Evolutionary conservation across 768 basidiomycete genomes (phyloP), one percentile per base, ranked within the genome.

Genomic region (Rhodotorula babjevae): DNA sequence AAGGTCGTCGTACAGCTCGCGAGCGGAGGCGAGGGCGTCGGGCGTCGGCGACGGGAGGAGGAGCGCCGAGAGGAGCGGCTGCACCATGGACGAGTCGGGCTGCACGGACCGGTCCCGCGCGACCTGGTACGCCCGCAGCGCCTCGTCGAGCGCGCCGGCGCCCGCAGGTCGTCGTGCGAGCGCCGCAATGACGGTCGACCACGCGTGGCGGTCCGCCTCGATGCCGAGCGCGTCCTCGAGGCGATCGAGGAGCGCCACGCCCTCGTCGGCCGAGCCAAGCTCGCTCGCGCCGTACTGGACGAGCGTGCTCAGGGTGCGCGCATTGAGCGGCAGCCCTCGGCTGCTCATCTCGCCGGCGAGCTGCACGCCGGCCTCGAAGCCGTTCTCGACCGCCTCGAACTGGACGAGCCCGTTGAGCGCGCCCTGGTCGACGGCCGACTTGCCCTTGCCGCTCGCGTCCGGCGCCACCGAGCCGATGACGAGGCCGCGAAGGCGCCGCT

Each of bases 1-100:
- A 40, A 78, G 61, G 58, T 78, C 75, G 31, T 71, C 73, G 74
- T 77, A 77, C 36, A 75, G 69, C 7, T n/a, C 16, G 46, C 70
- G 74, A 42, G 63, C 69, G 21, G 44, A 42, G 23, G 31, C 31
- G 61, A 72, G 59, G 6, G 58, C 16, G 10, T 65, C 77, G 0
- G 61, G 29, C 3, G 64, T 31, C 0, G 63, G 52, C 0, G 50
- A 25, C 2, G 72, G 65, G 36, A 19, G 11, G 15, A 75, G 36
- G 40, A 74, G 62, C 25, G 60, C 50, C 44, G 49, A 33, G 47
- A 76, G 50, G 42, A 78, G 65, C 3, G 77, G 75, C 56, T 72
- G 72, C 15, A 78, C 42, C 75, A 78, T 78, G 3, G 44, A n/a
- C 60, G 77, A 70, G 50, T 70, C 69, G 61, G 71, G 65, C 25